These are phyloP conservation scores for Sabuloglossum arenarium DNA, from an alignment of 495 filamentous ascomycete genomes.

Conservation along the genomic window DNA sequence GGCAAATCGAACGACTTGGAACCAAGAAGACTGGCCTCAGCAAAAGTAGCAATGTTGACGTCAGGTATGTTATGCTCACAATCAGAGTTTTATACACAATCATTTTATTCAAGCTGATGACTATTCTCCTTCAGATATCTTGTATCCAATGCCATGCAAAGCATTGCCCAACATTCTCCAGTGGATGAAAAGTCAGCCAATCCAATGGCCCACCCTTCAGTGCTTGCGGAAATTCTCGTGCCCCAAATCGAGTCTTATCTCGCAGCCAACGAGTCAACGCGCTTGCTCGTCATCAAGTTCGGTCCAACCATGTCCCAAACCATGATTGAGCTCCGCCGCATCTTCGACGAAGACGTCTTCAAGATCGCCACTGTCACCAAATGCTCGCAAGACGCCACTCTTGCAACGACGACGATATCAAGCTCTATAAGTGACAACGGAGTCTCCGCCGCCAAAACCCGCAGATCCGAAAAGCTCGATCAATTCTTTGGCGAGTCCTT, in stretches of 20 bases:
- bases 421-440: background rate
- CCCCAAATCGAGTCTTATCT: constrained; percentile 14
- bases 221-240: constrained; percentile 12
- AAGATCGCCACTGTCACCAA: constrained; percentile 13
- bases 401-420: constrained; percentile 5
- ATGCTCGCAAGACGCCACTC: background rate
- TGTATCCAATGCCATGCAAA: constrained; percentile 11
- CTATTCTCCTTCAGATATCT: constrained; percentile 9
- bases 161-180: constrained; percentile 1
- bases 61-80: constrained; percentile 6
- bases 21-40: constrained; percentile 11
- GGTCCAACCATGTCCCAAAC: constrained; percentile 5
- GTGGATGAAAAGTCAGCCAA: constrained; percentile 2
- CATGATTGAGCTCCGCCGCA: constrained; percentile 9
- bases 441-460: constrained; percentile 3
- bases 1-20: constrained; percentile 12
- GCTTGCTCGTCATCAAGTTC: constrained; percentile 12
- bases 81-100: background rate
- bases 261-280: constrained; percentile 7
- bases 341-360: constrained; percentile 10
- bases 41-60: constrained; percentile 11
- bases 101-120: background rate
- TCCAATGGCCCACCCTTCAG: constrained; percentile 8
- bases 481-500: constrained; percentile 5
- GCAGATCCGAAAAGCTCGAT: background rate